Evolutionary conservation across 768 basidiomycete genomes (phyloP), one percentile per base, ranked within the genome.

Genomic region (Pleurotus eryngii): DNA sequence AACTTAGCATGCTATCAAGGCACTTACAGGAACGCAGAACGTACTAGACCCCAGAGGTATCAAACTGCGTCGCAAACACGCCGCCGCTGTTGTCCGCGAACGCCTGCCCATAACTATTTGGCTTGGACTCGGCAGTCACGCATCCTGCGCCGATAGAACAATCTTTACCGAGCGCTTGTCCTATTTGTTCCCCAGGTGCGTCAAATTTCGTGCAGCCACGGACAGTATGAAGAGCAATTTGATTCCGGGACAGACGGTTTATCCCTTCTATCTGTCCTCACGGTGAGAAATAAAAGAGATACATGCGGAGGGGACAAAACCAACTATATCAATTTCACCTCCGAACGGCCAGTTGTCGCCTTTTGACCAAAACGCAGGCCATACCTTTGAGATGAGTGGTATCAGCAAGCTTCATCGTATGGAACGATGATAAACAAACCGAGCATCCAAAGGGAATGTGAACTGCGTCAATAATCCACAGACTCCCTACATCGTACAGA

Each of bases 11-110:
- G 59, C 22, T 26, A 45, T 2, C 12, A 49, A 37, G 2, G 11
- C 27, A 27, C 37, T 53, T 22, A 12, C 20, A 47, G 22, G 47
- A 26, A 45, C 1, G 30, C 35, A 15, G 26, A 8, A 73, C 83
- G 61, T 64, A 87, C 85, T 81, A 85, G 30, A 91, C 83, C 8
- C 86, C 88, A 40, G 70, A 75, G 20, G 76, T 68, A 1, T 88
- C 86, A 58, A 85, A 84, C 67, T 91, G 88, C 1, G 89, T 88
- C 17, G 89, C 84, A 60, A 81, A 92, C 9, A 89, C 79, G 12
- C 92, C 92, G 26, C 92, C 91, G 7, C 83, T 82, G 2, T 76
- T 78, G 3, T 72, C 69, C 1, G 86, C 85, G 64, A 93, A 92
- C 2, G 73, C 83, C 11, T 77, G 74, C 15, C 90, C 90, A 59